A percentile compares a stretch with the other conserved stretches of the same genome.
Conservation (phyloP, 2,329 filamentous ascomycete species). For the Pleomassaria siparia region DNA sequence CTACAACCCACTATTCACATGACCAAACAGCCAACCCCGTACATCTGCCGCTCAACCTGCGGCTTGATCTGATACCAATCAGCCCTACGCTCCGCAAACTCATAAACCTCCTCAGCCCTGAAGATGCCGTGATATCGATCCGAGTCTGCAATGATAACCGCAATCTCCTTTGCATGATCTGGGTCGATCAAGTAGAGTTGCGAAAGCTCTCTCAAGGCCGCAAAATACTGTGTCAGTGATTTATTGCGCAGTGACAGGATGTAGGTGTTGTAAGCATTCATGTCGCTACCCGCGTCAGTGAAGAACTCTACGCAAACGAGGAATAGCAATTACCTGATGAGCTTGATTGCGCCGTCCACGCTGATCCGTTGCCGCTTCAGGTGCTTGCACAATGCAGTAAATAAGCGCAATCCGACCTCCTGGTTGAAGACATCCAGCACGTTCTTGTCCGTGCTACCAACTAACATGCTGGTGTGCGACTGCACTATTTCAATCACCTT, state of each 20-base stretch:
- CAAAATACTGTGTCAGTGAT: conserved; percentile 86
- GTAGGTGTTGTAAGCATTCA: conserved; percentile 90
- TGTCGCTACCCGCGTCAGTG: conserved; percentile 64
- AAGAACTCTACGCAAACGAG: background rate
- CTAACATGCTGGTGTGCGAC: conserved; percentile 87
- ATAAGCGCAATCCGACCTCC: conserved; percentile 91
- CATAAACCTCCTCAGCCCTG: conserved; percentile 92
- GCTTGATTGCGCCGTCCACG: conserved; percentile 82
- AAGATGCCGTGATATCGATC: conserved; percentile 92
- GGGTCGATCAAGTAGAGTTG: conserved; percentile 94
- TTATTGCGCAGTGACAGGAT: conserved; percentile 78
- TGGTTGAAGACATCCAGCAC: conserved; percentile 99
- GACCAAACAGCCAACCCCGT: conserved; percentile 82
- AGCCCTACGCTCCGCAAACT: conserved; percentile 89
- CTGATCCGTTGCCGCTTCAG: conserved; percentile 93
- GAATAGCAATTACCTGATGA: conserved; percentile 66
- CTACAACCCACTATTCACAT: conserved; percentile 60
- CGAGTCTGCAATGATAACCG: conserved; percentile 87
- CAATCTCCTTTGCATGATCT: conserved; percentile 88
- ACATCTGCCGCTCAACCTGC: conserved; percentile 94
- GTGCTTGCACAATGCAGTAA: conserved; percentile 92
- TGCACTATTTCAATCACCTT: conserved; percentile 83
- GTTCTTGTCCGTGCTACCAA: conserved; percentile 94
- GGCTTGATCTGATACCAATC: conserved; percentile 93
- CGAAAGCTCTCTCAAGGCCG: conserved; percentile 83